Evolutionary conservation across 495 filamentous ascomycete genomes (phyloP), one percentile per base, ranked within the genome.

Genomic region (Penicillium bialowiezense): DNA sequence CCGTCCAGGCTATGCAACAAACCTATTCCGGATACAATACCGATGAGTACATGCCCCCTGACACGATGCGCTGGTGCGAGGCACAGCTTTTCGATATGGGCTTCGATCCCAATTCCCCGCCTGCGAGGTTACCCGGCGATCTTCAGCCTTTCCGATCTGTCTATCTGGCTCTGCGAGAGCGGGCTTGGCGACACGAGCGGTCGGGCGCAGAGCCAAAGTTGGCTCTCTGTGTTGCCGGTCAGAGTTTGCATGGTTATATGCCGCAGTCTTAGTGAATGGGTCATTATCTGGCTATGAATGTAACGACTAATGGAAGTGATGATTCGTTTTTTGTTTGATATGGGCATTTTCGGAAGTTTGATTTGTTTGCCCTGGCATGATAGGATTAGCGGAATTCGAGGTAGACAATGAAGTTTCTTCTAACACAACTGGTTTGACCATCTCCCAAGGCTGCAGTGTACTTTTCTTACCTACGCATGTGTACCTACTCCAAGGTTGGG

Each of bases 141-240:
- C 26, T 48, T 3, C 45, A 48, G n/a, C 45, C 45, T 4, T 48
- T 48, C 26, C 45, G 45, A 12, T 39, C 45, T 1, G 45, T 48
- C 14, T 48, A 48, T 9, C 7, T 48, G 13, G 45, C 35, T 29
- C 28, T 48, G 1, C 35, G 45, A 13, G 45, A 48, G 45, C 24
- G 45, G 3, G 45, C 45, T 3, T 48, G 45, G 45, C 45, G 28
- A 0, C 45, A 48, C 23, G 35, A 48, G 18, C 24, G 35, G 4
- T 48, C 26, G 0, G 45, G 35, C 24, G 45, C 35, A 4, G 24
- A 48, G 3, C 45, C 45, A 0, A 39, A 32, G 45, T 29, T 48
- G 45, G 19, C 45, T 18, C 21, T 48, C 8, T 48, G 35, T 48
- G 18, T 23, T 21, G 0, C 35, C 20, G 24, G 23, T 23, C 45